Evolutionary conservation across 768 basidiomycete genomes (phyloP).

Genomic region (Dioszegia aurantiaca): DNA sequence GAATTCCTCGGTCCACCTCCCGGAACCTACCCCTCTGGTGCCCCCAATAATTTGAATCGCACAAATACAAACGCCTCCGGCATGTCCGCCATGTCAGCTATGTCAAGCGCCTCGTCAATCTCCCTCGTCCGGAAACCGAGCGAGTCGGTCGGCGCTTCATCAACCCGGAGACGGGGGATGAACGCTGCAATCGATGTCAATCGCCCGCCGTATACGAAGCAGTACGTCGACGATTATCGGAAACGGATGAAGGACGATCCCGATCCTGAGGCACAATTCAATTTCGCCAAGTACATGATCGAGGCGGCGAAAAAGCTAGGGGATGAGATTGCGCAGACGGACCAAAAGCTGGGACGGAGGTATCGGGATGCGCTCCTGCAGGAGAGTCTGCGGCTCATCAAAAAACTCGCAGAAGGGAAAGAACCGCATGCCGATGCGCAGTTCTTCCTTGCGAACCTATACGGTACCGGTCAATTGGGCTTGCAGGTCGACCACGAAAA

Average conservation of each 20-base stretch:
- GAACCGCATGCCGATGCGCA: conserved; percentile 93
- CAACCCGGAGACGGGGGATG: conserved; percentile 39
- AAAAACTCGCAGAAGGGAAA: conserved; percentile 73
- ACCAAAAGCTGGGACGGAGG: conserved; percentile 71
- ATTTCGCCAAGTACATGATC: conserved; percentile 97
- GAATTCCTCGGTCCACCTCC: conserved; percentile 49
- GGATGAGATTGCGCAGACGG: conserved; percentile 59
- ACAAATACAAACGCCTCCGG: conserved; percentile 42
- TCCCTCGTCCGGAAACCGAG: conserved; percentile 42
- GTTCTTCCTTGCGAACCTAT: conserved; percentile 96
- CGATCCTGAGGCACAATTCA: conserved; percentile 95
- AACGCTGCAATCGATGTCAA: conserved; percentile 51
- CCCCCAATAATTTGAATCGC: conserved; percentile 24
- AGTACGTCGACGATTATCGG: conserved; percentile 96
- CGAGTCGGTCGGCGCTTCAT: conserved; percentile 50
- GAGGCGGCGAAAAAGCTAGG: conserved; percentile 77
- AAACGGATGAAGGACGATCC: conserved; percentile 95
- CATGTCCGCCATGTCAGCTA: conserved; percentile 4
- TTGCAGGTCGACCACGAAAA: conserved; percentile 95
- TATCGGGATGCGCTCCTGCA: conserved; percentile 82
- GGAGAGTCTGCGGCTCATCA: conserved; percentile 87
- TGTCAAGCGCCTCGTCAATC: conserved; percentile 32
- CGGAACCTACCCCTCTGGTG: conserved; percentile 15
- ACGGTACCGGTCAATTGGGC: conserved; percentile 93
- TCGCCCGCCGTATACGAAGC: conserved; percentile 75